A percentile compares a stretch with the other conserved stretches of the same genome.
Evolutionary conservation across 306 rosid species (phyloP).

Genomic region (Quercus variabilis): DNA sequence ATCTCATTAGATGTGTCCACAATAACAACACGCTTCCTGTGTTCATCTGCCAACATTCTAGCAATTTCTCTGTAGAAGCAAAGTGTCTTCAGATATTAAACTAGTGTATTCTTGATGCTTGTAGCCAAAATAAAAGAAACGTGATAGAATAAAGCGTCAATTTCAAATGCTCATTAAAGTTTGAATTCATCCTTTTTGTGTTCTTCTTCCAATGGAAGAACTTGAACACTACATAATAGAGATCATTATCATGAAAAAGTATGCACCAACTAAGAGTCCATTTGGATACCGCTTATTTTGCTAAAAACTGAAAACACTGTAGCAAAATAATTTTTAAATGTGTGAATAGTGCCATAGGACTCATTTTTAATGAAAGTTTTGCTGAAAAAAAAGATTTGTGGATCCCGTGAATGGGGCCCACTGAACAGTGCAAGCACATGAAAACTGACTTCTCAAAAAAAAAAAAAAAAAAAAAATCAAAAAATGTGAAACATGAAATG

Average conservation of each 20-base stretch:
- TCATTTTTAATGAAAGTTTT: too few relatives aligned
- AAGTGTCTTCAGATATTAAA: slow-evolving; percentile 24
- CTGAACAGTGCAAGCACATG: too few relatives aligned
- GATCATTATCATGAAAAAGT: not conserved
- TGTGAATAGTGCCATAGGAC: too few relatives aligned
- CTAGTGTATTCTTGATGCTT: not conserved
- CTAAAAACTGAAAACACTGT: too few relatives aligned
- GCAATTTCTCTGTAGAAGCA: slow-evolving; percentile 79
- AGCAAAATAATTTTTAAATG: too few relatives aligned
- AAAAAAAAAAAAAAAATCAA: too few relatives aligned
- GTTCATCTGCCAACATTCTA: slow-evolving; percentile 95
- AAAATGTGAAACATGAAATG: too few relatives aligned
- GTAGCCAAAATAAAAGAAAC: not conserved
- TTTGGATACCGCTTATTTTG: too few relatives aligned
- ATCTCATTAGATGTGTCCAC: slow-evolving; percentile 98
- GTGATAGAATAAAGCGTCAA: not conserved
- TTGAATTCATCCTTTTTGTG: not conserved
- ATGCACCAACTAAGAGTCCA: not conserved
- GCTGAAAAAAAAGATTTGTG: too few relatives aligned
- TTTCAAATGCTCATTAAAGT: not conserved
- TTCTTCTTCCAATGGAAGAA: not conserved
- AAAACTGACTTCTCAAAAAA: too few relatives aligned
- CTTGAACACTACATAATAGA: not conserved
- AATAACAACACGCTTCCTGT: slow-evolving; percentile 83
- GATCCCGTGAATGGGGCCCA: too few relatives aligned